These are phyloP conservation scores for Metarhizium sp. DNA, from an alignment of 2,329 filamentous ascomycete genomes.

Conservation along the genomic window DNA sequence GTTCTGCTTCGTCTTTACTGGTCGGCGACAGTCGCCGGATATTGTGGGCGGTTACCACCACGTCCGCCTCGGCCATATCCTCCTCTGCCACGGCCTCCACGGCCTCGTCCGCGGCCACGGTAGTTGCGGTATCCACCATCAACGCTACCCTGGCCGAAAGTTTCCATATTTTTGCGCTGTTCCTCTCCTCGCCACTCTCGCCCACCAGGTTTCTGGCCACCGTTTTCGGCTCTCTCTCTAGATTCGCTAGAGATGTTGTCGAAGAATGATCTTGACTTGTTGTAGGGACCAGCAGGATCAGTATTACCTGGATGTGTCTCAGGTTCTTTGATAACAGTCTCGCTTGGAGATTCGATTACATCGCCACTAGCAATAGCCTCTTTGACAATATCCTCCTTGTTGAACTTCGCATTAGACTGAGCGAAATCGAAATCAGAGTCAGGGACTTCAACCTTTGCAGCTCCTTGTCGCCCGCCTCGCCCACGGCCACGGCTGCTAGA, in stretches of 20 bases:
- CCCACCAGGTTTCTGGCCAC: conserved; percentile 59
- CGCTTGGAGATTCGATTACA: conserved; percentile 39
- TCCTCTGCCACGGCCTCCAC: conserved; percentile 42
- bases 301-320: conserved; percentile 31
- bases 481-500: conserved; percentile 41
- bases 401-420: conserved; percentile 37
- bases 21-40: conserved; percentile 17
- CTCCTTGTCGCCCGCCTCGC: conserved; percentile 33
- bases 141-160: conserved; percentile 92
- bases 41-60: conserved; percentile 24
- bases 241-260: conserved; percentile 96
- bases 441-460: conserved; percentile 76
- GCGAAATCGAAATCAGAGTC: conserved; percentile 90
- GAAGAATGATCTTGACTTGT: conserved; percentile 87
- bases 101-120: conserved; percentile 69
- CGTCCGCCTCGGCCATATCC: conserved; percentile 31
- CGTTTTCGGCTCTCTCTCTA: conserved; percentile 74
- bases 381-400: conserved; percentile 57
- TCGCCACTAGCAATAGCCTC: conserved; percentile 80
- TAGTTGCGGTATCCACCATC: conserved; percentile 72
- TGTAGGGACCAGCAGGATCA: conserved; percentile 53
- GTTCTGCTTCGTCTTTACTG: conserved; percentile 11
- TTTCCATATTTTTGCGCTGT: conserved; percentile 93
- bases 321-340: conserved; percentile 24
- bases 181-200: conserved; percentile 88